These are phyloP conservation scores for Phytopythium oedochilum DNA, from an alignment of 352 stramenopile species.

Conservation along the genomic window DNA sequence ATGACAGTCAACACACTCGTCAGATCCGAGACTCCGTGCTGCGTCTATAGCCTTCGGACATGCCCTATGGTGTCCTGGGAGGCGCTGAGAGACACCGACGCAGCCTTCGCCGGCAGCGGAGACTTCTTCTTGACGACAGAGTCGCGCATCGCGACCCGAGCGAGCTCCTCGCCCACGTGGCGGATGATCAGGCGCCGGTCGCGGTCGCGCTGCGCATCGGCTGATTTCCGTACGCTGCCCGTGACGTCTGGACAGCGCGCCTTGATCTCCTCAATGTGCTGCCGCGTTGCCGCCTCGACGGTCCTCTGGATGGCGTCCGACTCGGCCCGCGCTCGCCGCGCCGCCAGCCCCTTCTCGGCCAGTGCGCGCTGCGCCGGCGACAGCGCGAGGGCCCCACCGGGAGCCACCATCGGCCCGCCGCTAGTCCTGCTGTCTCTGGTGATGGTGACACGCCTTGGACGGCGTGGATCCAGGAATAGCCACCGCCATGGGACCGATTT, in stretches of 20 bases:
- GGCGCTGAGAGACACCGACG: background rate
- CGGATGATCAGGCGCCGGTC: constrained; percentile 50
- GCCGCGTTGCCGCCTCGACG: constrained; percentile 17
- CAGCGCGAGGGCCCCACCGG: constrained; percentile 19
- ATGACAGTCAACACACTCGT: background rate
- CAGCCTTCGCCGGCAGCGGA: background rate
- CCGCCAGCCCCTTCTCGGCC: constrained; percentile 44
- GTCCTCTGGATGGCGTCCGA: constrained; percentile 30
- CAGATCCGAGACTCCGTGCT: background rate
- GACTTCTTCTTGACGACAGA: constrained; percentile 9
- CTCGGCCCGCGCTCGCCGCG: constrained; percentile 31
- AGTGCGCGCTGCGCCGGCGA: constrained; percentile 49
- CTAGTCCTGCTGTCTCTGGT: background rate
- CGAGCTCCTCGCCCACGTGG: constrained; percentile 58
- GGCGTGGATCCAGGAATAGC: background rate
- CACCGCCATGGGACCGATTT: too few relatives aligned
- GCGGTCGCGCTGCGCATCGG: constrained; percentile 7
- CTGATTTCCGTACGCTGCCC: background rate
- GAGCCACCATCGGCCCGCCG: constrained; percentile 9
- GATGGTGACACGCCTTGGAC: background rate
- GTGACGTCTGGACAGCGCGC: constrained; percentile 7
- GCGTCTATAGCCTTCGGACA: background rate
- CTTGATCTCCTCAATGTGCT: constrained; percentile 31
- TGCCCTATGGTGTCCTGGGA: background rate
- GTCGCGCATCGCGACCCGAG: constrained; percentile 32